Evolutionary conservation across 345 rosid species (phyloP).

Genomic region (Murraya paniculata): DNA sequence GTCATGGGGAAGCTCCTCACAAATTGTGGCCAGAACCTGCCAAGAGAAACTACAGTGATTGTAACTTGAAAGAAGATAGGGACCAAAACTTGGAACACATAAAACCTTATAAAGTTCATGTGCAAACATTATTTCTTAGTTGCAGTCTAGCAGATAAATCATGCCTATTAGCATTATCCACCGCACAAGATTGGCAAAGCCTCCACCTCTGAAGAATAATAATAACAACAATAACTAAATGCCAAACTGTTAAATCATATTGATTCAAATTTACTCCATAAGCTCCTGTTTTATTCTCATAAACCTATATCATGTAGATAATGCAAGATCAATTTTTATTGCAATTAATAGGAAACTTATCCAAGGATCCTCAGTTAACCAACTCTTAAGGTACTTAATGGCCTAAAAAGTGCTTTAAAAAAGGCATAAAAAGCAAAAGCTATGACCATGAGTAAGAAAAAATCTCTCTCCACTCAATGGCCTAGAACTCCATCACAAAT

Average conservation of each 20-base stretch:
- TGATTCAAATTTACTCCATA: background rate
- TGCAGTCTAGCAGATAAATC: background rate
- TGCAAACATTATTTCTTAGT: background rate
- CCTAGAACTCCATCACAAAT: background rate
- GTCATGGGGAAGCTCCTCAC: conserved; percentile 83
- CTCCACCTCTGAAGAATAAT: background rate
- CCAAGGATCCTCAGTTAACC: background rate
- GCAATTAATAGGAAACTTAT: background rate
- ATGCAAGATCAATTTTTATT: background rate
- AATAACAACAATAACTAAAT: background rate
- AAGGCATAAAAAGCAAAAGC: background rate
- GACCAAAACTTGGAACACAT: background rate
- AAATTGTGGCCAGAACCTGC: conserved; percentile 85
- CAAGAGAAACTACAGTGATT: conserved; percentile 14
- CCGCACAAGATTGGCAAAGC: background rate
- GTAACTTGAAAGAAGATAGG: conserved; percentile 6
- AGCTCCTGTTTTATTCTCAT: background rate
- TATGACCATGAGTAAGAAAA: background rate
- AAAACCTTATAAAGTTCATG: background rate
- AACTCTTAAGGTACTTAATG: background rate
- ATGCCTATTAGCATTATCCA: background rate
- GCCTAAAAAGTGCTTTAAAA: background rate
- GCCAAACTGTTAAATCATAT: background rate
- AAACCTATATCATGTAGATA: background rate
- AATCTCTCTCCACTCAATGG: background rate